Evolutionary conservation across 2,329 filamentous ascomycete species (phyloP).

Genomic region (Ascochyta viciae-villosae): DNA sequence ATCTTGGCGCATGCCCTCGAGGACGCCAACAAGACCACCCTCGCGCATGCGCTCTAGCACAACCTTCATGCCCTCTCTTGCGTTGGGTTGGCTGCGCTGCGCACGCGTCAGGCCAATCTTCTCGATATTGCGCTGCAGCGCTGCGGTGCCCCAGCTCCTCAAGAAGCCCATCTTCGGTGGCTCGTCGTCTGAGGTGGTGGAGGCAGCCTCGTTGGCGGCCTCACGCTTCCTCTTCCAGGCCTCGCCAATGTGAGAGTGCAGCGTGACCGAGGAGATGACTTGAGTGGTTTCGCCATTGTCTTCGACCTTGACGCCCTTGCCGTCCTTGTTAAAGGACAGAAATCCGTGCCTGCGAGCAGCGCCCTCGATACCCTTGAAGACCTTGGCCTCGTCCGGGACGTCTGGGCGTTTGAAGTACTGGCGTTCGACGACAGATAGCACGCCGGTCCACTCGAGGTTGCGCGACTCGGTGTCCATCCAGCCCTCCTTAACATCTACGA

Average conservation of each 20-base stretch:
- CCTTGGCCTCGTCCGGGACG: conserved; percentile 31
- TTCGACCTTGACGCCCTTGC: conserved; percentile 35
- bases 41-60: conserved; percentile 75
- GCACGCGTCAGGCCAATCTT: conserved; percentile 79
- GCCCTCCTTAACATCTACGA: conserved; percentile 79
- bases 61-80: conserved; percentile 81
- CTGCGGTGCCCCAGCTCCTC: conserved; percentile 69
- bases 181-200: conserved; percentile 49
- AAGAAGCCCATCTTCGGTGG: conserved; percentile 63
- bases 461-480: conserved; percentile 84
- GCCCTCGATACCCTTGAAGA: conserved; percentile 42
- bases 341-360: conserved; percentile 43
- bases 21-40: conserved; percentile 71
- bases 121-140: conserved; percentile 82
- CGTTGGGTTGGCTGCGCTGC: conserved; percentile 78
- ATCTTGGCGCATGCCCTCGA: conserved; percentile 73
- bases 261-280: conserved; percentile 76
- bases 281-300: conserved; percentile 60
- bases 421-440: conserved; percentile 78
- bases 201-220: conserved; percentile 50
- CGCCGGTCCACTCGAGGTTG: conserved; percentile 83
- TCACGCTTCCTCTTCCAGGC: conserved; percentile 61
- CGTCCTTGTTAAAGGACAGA: conserved; percentile 34
- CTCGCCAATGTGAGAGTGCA: conserved; percentile 75
- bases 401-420: conserved; percentile 69